Evolutionary conservation across 305 asterid species (phyloP), one percentile per base, ranked within the genome.

Genomic region (Fraxinus dipetala): DNA sequence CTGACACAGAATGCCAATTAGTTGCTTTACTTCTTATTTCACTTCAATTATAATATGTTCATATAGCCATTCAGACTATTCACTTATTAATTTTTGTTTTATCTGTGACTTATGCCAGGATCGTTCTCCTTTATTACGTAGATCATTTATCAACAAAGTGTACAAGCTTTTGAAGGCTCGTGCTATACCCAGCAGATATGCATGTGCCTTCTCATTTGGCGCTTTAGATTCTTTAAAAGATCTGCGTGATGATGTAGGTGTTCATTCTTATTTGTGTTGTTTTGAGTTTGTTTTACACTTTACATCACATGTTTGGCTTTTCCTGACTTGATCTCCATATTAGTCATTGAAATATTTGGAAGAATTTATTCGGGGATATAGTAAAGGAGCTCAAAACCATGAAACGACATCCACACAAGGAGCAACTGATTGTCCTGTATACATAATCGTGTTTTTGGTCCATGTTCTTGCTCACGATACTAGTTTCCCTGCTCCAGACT

Each of bases 381-480:
- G 85, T 81, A 89, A 86, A 88, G 89, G 86, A 87, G 89, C 88
- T 85, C 90, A 85, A 83, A 75, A 84, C 43, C 87, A 84, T 78
- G 89, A 84, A 85, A 86, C 84, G 75, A 84, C 88, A 59, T 40
- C 85, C 72, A 80, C 76, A 78, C 86, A 88, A 83, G 87, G 83
- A 85, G 86, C 86, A 83, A 86, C 89, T 83, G 87, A 87, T 86
- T 89, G 89, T 84, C 98, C 98, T 76, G 91, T 85, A 77, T 92
- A 92, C 88, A 24, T 91, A 76, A 88, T 90, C 83, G 93, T 92
- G 87, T 93, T 83, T 89, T 85, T 95, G 91, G 88, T 93, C 85
- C 93, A 93, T 82, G 85, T 92, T 85, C 93, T 95, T 84, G 98
- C 98, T 54, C 98, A 95, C 81, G 93, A 90, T 87, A 72, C 85